These are phyloP conservation scores for Echria macrotheca DNA, from an alignment of 495 filamentous ascomycete species.

Conservation along the genomic window DNA sequence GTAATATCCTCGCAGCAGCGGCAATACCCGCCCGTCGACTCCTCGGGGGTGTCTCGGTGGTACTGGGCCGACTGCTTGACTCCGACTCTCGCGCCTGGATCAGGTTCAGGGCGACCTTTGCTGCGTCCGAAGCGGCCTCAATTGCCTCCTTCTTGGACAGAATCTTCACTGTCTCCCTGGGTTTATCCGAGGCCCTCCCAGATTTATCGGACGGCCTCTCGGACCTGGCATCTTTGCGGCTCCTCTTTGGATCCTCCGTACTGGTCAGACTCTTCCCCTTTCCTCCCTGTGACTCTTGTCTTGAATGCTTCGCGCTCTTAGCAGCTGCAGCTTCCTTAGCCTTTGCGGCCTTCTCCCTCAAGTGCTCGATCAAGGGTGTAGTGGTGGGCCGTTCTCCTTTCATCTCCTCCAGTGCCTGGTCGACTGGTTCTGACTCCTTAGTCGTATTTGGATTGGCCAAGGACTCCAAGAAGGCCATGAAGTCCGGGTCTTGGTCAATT, in stretches of 20 bases:
- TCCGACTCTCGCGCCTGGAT: conserved; percentile 21
- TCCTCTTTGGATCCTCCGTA: conserved; percentile 51
- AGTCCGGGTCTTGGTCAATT: conserved; percentile 93
- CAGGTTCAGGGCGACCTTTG: conserved; percentile 35
- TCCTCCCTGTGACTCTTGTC: conserved; percentile 38
- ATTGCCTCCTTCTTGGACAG: conserved; percentile 62
- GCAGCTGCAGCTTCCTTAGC: conserved; percentile 59
- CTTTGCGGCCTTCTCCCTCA: conserved; percentile 84
- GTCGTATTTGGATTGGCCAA: conserved; percentile 67
- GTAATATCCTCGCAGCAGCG: conserved; percentile 77
- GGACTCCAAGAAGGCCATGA: conserved; percentile 84
- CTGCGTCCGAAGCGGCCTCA: conserved; percentile 45
- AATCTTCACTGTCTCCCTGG: conserved; percentile 75
- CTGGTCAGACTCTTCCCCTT: conserved; percentile 45
- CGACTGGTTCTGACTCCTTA: conserved; percentile 35
- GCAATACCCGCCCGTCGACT: conserved; percentile 62
- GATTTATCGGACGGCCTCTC: conserved; percentile 60
- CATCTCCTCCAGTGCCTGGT: conserved; percentile 47
- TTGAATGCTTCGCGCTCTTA: conserved; percentile 43
- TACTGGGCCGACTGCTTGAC: conserved; percentile 8
- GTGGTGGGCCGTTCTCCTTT: conserved; percentile 64
- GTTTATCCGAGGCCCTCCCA: conserved; percentile 37
- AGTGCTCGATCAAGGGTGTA: conserved; percentile 84
- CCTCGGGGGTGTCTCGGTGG: conserved; percentile 33
- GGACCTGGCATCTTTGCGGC: conserved; percentile 29